These are phyloP conservation scores for Quercus berberidifolia DNA, from an alignment of 306 rosid species.

Conservation along the genomic window DNA sequence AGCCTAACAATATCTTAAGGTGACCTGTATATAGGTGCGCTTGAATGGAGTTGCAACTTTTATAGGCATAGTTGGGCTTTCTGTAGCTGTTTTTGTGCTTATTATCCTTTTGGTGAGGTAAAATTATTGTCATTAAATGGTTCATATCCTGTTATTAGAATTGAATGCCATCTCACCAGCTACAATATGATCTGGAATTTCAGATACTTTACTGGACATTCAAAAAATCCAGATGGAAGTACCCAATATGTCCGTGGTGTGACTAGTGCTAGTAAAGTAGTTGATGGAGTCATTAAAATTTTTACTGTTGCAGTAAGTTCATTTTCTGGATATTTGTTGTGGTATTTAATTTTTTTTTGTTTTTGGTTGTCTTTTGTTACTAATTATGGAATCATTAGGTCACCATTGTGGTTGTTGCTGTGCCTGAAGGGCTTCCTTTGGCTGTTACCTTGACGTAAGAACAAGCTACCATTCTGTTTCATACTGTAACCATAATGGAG, in stretches of 20 bases:
- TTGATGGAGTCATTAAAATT: constrained; percentile 71
- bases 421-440: constrained; percentile 97
- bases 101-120: constrained; percentile 84
- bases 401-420: constrained; percentile 98
- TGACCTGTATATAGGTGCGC: constrained; percentile 69
- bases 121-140: constrained; percentile 5
- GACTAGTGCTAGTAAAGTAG: constrained; percentile 49
- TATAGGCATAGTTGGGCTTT: constrained; percentile 91
- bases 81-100: constrained; percentile 78
- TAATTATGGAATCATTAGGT: constrained; percentile 63
- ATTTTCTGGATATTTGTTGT: constrained; percentile 16
- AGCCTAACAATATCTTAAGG: constrained; percentile 18
- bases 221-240: constrained; percentile 43
- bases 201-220: constrained; percentile 80
- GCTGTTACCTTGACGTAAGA: constrained; percentile 97
- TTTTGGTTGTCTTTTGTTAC: constrained; percentile 12
- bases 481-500: constrained; percentile 2
- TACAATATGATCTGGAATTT: constrained; percentile 23
- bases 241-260: constrained; percentile 43
- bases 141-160: constrained; percentile 1
- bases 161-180: constrained; percentile 17
- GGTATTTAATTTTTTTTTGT: background rate
- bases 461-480: constrained; percentile 14
- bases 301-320: constrained; percentile 92
- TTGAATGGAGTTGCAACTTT: constrained; percentile 99